A percentile compares a stretch with the other conserved stretches of the same genome.
Evolutionary conservation across 371 early-diverging fungal genomes (phyloP).

Genomic region (Entomophthora muscae): DNA sequence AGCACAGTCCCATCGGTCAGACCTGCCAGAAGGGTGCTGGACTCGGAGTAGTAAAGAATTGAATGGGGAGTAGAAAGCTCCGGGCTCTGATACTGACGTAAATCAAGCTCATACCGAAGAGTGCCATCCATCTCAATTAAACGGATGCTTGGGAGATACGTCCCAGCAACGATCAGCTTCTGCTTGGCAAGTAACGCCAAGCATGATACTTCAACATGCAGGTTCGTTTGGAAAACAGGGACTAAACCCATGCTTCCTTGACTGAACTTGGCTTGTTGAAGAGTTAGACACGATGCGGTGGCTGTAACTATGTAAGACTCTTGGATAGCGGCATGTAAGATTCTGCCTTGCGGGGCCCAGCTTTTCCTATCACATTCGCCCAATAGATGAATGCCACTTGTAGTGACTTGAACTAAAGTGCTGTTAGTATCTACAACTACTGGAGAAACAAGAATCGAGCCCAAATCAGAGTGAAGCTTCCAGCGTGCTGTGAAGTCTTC

Average conservation of each 20-base stretch:
- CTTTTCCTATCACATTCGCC: no score
- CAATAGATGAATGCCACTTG: no score
- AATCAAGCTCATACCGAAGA: neutral
- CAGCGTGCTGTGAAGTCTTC: neutral
- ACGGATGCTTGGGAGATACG: neutral
- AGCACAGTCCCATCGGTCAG: neutral
- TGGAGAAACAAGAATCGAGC: neutral
- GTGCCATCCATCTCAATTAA: neutral
- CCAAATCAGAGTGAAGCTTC: neutral
- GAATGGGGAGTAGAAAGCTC: neutral
- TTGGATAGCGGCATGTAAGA: no score
- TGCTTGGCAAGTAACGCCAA: neutral
- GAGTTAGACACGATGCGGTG: no score
- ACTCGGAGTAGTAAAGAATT: neutral
- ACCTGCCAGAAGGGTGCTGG: neutral
- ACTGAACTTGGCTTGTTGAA: no score
- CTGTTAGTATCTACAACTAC: neutral
- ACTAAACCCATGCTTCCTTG: no score
- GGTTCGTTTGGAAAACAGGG: no score
- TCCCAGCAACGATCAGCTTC: neutral
- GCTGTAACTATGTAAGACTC: no score
- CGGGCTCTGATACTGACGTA: neutral
- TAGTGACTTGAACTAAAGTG: neutral
- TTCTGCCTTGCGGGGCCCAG: no score
- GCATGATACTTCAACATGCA: neutral